Evolutionary conservation across 1,284 basidiomycete species (phyloP).

Genomic region (Spongispora temasekensis): DNA sequence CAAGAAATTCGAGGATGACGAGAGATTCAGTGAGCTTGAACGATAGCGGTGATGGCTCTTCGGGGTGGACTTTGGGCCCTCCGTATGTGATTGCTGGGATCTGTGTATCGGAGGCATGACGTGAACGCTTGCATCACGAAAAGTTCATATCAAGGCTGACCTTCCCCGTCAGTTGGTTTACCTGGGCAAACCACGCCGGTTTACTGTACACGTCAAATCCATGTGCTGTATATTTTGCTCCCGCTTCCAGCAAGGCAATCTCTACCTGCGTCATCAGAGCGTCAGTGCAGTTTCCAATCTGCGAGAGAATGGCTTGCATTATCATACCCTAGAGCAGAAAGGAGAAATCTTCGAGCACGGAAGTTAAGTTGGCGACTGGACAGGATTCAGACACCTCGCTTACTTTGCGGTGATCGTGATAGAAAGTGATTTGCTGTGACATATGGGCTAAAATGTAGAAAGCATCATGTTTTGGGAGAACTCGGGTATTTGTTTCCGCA

Average conservation of each 20-base stretch:
- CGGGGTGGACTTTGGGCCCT: conserved; percentile 49
- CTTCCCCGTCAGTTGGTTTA: conserved; percentile 17
- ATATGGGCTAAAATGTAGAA: background rate
- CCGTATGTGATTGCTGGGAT: conserved; percentile 61
- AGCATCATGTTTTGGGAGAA: too few species aligned
- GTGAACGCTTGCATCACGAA: background rate
- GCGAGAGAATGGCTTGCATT: too few species aligned
- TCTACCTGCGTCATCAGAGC: conserved; percentile 9
- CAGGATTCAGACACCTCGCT: background rate
- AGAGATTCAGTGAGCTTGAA: conserved; percentile 62
- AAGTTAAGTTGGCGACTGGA: background rate
- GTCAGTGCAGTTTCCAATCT: too few species aligned
- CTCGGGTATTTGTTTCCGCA: too few species aligned
- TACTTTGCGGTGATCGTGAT: background rate
- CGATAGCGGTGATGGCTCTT: conserved; percentile 58
- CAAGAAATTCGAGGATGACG: conserved; percentile 63
- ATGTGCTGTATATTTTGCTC: conserved; percentile 6
- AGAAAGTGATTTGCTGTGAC: background rate
- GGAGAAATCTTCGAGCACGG: background rate
- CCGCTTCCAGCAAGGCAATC: conserved; percentile 18
- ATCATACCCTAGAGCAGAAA: background rate
- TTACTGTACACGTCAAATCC: conserved; percentile 12
- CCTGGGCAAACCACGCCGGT: conserved; percentile 16
- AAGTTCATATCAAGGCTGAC: background rate
- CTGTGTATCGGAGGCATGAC: conserved; percentile 26